A percentile compares a stretch with the other conserved stretches of the same genome.
These are phyloP conservation scores for Claviceps sorghi DNA, from an alignment of 2,329 filamentous ascomycete genomes.

Conservation along the genomic window DNA sequence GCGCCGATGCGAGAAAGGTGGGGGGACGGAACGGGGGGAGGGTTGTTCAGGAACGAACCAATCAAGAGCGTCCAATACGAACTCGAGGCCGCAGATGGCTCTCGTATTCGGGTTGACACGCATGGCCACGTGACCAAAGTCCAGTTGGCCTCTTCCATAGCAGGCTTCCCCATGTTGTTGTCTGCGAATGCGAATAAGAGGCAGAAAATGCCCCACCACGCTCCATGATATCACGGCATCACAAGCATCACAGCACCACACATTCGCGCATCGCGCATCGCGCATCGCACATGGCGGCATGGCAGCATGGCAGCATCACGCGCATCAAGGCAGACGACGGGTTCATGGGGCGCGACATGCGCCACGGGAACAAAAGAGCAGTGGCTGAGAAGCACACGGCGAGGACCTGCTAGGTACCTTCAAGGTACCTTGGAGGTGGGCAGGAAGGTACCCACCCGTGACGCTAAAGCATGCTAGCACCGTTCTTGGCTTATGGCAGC, in stretches of 20 bases:
- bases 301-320: no score
- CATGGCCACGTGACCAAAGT: neutral
- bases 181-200: conserved; percentile 1
- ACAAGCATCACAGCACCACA: no score
- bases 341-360: neutral
- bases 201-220: neutral
- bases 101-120: conserved; percentile 6
- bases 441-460: no score
- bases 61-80: conserved; percentile 1
- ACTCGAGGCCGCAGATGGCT: neutral
- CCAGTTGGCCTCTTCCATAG: no score
- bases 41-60: conserved; percentile 1
- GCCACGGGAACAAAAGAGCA: neutral
- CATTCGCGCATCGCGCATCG: no score
- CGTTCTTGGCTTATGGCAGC: no score
- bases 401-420: no score
- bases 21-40: neutral
- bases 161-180: no score
- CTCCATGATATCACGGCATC: neutral
- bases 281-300: no score
- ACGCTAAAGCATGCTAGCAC: no score
- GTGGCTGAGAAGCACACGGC: neutral
- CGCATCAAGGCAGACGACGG: no score
- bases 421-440: no score
- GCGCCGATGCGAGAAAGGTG: neutral